Evolutionary conservation across 305 asterid species (phyloP).

Genomic region (Caryopteris hybrid): DNA sequence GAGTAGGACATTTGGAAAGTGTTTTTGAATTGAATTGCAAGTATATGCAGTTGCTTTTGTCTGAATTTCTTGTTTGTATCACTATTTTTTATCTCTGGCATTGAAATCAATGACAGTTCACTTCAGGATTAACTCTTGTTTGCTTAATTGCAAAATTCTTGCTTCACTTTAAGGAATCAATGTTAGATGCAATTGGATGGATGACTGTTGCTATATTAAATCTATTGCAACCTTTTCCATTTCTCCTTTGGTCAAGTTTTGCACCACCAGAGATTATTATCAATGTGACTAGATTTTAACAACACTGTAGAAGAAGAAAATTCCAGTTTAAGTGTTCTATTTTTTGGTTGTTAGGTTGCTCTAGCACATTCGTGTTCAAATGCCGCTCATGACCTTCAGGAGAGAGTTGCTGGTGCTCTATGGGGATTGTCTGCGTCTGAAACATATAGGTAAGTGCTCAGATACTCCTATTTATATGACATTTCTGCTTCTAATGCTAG

Average conservation of each 20-base stretch:
- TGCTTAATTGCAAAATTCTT: no score
- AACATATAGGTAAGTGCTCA: constrained; percentile 63
- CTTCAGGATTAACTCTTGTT: no score
- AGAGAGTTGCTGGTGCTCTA: constrained; percentile 99
- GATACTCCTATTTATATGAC: constrained; percentile 1
- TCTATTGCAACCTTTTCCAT: background rate
- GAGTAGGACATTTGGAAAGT: no score
- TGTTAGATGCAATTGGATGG: no score
- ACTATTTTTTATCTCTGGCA: no score
- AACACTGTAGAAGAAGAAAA: background rate
- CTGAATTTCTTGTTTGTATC: no score
- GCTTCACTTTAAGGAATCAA: no score
- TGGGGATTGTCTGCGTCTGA: constrained; percentile 99
- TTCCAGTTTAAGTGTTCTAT: background rate
- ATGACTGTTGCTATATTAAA: background rate
- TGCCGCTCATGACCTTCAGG: constrained; percentile 89
- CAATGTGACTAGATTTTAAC: background rate
- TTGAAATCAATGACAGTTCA: no score
- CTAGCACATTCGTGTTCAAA: constrained; percentile 75
- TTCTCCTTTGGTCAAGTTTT: background rate
- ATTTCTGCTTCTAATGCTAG: constrained; percentile 5
- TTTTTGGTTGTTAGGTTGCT: constrained; percentile 51
- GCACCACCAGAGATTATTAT: background rate
- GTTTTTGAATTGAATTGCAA: no score
- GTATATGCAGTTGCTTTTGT: no score